phyloP scores from a whole-genome alignment of 2,329 filamentous ascomycete species.

The Juglanconis oblonga region DNA sequence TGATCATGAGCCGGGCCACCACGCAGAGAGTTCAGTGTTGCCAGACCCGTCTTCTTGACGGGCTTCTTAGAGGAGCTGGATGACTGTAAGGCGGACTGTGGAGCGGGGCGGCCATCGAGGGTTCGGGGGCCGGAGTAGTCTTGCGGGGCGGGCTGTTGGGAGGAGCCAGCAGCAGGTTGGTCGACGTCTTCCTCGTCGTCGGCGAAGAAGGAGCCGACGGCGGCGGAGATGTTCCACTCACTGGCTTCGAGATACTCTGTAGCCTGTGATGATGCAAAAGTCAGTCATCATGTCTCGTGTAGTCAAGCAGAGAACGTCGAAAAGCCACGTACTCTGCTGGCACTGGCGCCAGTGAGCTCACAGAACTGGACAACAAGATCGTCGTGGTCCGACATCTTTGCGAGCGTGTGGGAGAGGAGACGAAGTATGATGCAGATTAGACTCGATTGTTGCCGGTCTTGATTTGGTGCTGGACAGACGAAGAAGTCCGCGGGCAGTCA shows the following conservation, averaged over 20 bases:
- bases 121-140: conserved; percentile 61
- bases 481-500: too few species aligned
- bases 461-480: not conserved
- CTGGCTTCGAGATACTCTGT: conserved; percentile 62
- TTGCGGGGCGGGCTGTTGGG: conserved; percentile 24
- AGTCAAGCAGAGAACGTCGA: not conserved
- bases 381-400: conserved; percentile 39
- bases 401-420: conserved; percentile 18
- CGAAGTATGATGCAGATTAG: not conserved
- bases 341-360: conserved; percentile 49
- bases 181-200: conserved; percentile 50
- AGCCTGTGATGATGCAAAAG: conserved; percentile 48
- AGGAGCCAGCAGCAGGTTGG: conserved; percentile 41
- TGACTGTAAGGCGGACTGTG: conserved; percentile 33
- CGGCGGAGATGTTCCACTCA: conserved; percentile 64
- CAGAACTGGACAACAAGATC: conserved; percentile 51
- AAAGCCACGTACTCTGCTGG: conserved; percentile 40
- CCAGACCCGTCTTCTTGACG: conserved; percentile 57
- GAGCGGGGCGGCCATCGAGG: conserved; percentile 60
- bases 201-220: conserved; percentile 61
- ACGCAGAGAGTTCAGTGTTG: conserved; percentile 57
- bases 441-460: not conserved
- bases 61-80: conserved; percentile 38
- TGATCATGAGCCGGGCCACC: conserved; percentile 51
- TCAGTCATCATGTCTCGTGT: not conserved